Base-by-base conservation (phyloP, 371 early-diverging fungal species). In the Blastocladiella emersonii region DNA sequence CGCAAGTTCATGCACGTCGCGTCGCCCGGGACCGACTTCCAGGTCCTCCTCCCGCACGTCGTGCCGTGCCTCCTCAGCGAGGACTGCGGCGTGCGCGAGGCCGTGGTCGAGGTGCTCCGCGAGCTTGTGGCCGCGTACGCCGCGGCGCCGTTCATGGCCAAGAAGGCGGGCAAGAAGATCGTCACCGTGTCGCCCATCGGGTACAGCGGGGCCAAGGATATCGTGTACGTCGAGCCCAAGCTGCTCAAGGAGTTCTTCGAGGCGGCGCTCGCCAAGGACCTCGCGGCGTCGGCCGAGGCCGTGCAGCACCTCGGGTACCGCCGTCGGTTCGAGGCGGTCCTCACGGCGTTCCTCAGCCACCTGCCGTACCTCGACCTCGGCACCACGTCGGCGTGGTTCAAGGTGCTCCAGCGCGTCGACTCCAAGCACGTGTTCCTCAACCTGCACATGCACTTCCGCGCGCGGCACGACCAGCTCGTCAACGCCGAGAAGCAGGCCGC, bases 401-500 rank as follows among this genome's bases (percentile, higher is more conserved):
- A 64, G 13, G 68, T 81, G 23, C 67, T 91, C 62, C 71, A 74
- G 30, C 53, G 57, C 13, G 74, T 88, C 25, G 71, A 79, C n/a
- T 76, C 85, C 19, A 74, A 81, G 10, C 78, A 81, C 69, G 75
- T 75, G 53, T 67, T 93, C 36, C 65, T 76, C 41, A 85, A 87
- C 45, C 72, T 91, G 41, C 68, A 91, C 56, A 81, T 84, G 55
- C 59, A 41, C 35, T 64, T 78, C 34, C 67, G 72, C 56, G 63
- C 65, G 19, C 61, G 63, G 17, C 60, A 62, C 25, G 64, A 68
- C 2, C 60, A 71, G 43, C 73, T 72, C 25, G 60, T 61, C 32
- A 51, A 68, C 12, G 70, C 67, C 62, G 69, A 69, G 51, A 55
- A 63, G 12, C 65, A 81, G 25, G 69, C 72, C 48, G 68, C 69